Evolutionary conservation across 2,329 filamentous ascomycete genomes (phyloP).

Genomic region (Sarocladiaceae sp.): DNA sequence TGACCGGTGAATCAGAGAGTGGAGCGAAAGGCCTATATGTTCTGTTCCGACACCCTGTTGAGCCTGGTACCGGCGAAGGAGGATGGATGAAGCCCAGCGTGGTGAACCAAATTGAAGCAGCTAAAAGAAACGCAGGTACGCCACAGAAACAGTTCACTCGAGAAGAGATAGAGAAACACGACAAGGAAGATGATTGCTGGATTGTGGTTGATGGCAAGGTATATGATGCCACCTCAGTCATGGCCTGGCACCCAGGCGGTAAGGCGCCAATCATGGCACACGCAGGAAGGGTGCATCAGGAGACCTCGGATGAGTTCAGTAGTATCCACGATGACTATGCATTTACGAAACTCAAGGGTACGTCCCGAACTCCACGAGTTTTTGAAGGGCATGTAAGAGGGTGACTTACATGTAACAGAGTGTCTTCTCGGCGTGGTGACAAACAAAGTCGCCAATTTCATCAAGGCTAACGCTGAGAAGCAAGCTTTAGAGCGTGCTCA

Average conservation of each 20-base stretch:
- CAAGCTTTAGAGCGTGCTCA: conserved; percentile 16
- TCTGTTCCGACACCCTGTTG: conserved; percentile 41
- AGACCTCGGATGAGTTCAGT: conserved; percentile 44
- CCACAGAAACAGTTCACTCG: conserved; percentile 48
- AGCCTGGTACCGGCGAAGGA: conserved; percentile 35
- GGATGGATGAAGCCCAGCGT: conserved; percentile 49
- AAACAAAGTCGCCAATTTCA: conserved; percentile 39
- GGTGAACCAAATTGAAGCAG: conserved; percentile 38
- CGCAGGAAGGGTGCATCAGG: conserved; percentile 43
- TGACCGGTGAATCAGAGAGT: neutral
- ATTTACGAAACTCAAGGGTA: conserved; percentile 41
- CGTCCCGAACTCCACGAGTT: neutral
- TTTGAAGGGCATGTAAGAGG: neutral
- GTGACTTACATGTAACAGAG: conserved; percentile 29
- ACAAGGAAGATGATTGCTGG: conserved; percentile 45
- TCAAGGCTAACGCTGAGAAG: conserved; percentile 19
- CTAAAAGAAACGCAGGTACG: conserved; percentile 37
- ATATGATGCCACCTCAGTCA: conserved; percentile 43
- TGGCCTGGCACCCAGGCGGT: conserved; percentile 46
- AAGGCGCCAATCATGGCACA: conserved; percentile 43
- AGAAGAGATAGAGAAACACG: conserved; percentile 47
- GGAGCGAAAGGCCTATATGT: neutral
- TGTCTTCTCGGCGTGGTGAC: conserved; percentile 45
- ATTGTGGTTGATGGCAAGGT: conserved; percentile 48
- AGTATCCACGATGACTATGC: conserved; percentile 48